Evolutionary conservation across 1,284 basidiomycete genomes (phyloP).

Genomic region (Leucoagaricus sp.): DNA sequence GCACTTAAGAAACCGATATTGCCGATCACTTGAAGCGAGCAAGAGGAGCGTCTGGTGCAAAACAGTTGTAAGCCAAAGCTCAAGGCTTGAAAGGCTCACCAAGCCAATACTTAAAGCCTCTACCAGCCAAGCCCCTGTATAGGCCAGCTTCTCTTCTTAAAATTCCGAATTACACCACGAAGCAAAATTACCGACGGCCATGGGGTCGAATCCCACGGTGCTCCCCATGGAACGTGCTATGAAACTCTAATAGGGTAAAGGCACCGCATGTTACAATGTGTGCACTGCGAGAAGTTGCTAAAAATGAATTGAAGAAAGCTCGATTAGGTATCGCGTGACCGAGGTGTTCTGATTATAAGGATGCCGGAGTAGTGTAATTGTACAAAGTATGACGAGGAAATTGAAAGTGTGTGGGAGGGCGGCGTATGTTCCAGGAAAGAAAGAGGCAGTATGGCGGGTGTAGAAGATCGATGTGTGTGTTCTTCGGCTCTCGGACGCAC

Average conservation of each 20-base stretch:
- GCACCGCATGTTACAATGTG: constrained; percentile 7
- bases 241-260: constrained; percentile 4
- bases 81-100: neutral
- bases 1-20: neutral
- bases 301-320: constrained; percentile 9
- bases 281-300: constrained; percentile 9
- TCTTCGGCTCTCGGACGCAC: neutral
- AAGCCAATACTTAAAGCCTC: constrained; percentile 2
- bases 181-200: constrained; percentile 10
- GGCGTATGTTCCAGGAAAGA: constrained; percentile 7
- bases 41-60: neutral
- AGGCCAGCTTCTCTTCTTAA: constrained; percentile 12
- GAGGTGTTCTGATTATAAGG: constrained; percentile 13
- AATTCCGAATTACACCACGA: neutral
- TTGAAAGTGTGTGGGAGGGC: constrained; percentile 12
- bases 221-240: constrained; percentile 10
- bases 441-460: constrained; percentile 6
- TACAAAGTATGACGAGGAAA: constrained; percentile 6
- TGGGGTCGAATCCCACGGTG: constrained; percentile 8
- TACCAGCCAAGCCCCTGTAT: neutral
- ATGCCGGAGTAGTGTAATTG: constrained; percentile 11
- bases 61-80: neutral
- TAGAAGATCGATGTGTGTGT: neutral
- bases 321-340: constrained; percentile 11
- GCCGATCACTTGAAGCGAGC: neutral